Evolutionary conservation across 1,139 yeast species (phyloP).

Genomic region (Pichia sp.): DNA sequence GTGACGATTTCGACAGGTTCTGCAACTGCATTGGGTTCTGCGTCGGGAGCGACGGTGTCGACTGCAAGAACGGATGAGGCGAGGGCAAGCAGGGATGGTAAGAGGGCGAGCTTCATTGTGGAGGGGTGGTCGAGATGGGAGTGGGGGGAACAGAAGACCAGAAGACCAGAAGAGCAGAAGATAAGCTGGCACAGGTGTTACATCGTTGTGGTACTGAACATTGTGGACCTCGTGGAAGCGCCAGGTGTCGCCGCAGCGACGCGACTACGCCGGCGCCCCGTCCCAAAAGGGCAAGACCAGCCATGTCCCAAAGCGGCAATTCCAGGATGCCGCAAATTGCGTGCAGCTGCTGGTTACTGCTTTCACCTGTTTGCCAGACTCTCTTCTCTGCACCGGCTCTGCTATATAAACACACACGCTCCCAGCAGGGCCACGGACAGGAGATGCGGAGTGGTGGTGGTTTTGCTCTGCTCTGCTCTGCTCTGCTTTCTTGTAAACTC

Average conservation of each 20-base stretch:
- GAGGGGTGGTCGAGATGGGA: neutral
- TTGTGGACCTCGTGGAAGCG: too few relatives aligned
- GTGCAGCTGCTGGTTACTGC: neutral
- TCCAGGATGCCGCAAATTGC: neutral
- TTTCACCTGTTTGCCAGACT: neutral
- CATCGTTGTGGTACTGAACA: too few relatives aligned
- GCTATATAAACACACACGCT: too few relatives aligned
- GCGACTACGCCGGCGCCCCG: too few relatives aligned
- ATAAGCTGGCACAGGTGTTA: too few relatives aligned
- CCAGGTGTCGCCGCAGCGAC: too few relatives aligned
- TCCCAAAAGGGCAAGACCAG: neutral
- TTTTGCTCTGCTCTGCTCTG: too few relatives aligned
- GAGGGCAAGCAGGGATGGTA: slow-evolving; percentile 2
- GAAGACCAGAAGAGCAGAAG: too few relatives aligned
- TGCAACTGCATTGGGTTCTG: slow-evolving; percentile 10
- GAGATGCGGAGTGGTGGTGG: too few relatives aligned
- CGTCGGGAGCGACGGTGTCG: slow-evolving; percentile 1
- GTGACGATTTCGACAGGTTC: slow-evolving; percentile 13
- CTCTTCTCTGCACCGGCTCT: neutral
- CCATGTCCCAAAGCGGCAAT: neutral
- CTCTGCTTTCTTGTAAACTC: too few relatives aligned
- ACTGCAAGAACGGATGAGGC: slow-evolving; percentile 14
- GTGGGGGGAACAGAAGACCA: too few relatives aligned
- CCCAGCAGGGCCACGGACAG: too few relatives aligned
- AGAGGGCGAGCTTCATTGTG: neutral